Evolutionary conservation across 179 eudicot species (phyloP).

Genomic region (Beta lomatogona): DNA sequence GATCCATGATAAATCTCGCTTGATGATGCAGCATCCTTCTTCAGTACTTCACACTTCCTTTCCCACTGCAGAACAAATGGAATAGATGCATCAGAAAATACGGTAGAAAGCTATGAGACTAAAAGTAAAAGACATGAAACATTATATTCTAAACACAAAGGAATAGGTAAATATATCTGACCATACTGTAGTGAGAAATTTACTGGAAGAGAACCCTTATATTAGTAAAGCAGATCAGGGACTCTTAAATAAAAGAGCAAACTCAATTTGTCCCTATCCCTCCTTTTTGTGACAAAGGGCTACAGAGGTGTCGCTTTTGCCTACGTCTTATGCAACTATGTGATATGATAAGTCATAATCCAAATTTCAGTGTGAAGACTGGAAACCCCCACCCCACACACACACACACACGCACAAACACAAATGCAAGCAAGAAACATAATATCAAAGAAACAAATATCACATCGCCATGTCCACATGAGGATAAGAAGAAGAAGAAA

Average conservation of each 20-base stretch:
- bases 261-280: too few species aligned
- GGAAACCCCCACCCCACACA: too few species aligned
- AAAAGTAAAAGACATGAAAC: not conserved
- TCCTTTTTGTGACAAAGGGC: too few species aligned
- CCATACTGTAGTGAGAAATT: not conserved
- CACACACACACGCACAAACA: too few species aligned
- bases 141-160: not conserved
- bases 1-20: constrained; percentile 42
- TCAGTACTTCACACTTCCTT: constrained; percentile 61
- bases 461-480: too few species aligned
- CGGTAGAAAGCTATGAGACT: not conserved
- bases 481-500: too few species aligned
- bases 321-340: too few species aligned
- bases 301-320: too few species aligned
- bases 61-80: constrained; percentile 70
- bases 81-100: not conserved
- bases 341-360: too few species aligned
- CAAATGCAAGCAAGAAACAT: too few species aligned
- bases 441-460: too few species aligned
- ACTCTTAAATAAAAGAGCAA: not conserved
- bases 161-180: not conserved
- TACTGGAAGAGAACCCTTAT: not conserved
- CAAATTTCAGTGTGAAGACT: too few species aligned
- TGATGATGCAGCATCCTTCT: constrained; percentile 41
- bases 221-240: not conserved